Percentiles rank a stretch among this genome's conserved stretches.
phyloP scores from a whole-genome alignment of 176 grass and related monocot species.

The Phragmites australis region DNA sequence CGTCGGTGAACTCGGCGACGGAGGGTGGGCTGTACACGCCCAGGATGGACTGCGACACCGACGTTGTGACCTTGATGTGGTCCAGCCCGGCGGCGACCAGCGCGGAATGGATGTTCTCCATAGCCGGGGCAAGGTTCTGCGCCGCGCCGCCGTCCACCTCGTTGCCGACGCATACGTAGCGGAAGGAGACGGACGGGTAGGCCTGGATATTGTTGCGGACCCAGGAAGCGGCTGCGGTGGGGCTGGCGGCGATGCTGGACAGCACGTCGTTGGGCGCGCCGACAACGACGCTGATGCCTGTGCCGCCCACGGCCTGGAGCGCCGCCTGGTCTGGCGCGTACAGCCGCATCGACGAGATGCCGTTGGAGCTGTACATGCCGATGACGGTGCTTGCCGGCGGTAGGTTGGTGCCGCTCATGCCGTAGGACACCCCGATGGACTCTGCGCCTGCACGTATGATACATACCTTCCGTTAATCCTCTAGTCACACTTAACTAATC shows the following conservation, averaged over 20 bases:
- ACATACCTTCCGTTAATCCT: not conserved
- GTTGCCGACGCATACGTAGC: constrained; percentile 47
- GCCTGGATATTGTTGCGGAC: constrained; percentile 41
- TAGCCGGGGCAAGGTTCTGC: constrained; percentile 51
- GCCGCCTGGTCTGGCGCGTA: constrained; percentile 33
- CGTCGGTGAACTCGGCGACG: constrained; percentile 37
- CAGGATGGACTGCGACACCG: constrained; percentile 48
- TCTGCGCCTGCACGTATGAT: constrained; percentile 29
- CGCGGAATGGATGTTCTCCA: constrained; percentile 49
- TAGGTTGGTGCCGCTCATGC: constrained; percentile 39
- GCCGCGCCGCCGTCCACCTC: constrained; percentile 35
- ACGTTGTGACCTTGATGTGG: constrained; percentile 50
- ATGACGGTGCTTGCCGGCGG: constrained; percentile 21
- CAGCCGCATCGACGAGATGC: constrained; percentile 41
- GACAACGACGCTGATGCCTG: constrained; percentile 37
- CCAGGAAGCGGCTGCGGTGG: constrained; percentile 26
- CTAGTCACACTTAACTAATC: not conserved
- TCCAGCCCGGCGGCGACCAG: constrained; percentile 30
- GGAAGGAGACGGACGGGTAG: constrained; percentile 41
- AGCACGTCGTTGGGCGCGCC: constrained; percentile 36
- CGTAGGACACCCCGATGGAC: constrained; percentile 45
- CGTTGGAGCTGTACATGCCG: constrained; percentile 30
- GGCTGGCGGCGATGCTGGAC: constrained; percentile 16
- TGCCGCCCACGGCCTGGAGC: constrained; percentile 31
- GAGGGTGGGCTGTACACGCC: constrained; percentile 51